A percentile compares a stretch with the other conserved stretches of the same genome.
These are phyloP conservation scores for Eucalyptus dawsonii DNA, from an alignment of 345 rosid species.

Conservation along the genomic window DNA sequence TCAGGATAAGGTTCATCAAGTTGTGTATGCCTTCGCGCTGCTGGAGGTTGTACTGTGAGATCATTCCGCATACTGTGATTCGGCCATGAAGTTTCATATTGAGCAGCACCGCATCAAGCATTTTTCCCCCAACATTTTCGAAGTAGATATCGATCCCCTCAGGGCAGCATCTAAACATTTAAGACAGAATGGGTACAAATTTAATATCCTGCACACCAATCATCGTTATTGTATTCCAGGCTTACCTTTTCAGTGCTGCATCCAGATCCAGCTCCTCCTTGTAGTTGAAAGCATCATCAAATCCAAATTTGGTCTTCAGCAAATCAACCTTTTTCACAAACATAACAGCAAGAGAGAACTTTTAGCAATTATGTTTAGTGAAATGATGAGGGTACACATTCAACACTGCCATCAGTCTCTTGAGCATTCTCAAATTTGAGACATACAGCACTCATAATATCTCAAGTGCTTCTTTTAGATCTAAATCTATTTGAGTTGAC, in stretches of 20 bases:
- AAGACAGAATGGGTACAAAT: not conserved
- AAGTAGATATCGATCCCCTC: slow-evolving; percentile 14
- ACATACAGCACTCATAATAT: not conserved
- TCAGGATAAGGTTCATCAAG: not conserved
- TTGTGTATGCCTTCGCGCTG: slow-evolving; percentile 13
- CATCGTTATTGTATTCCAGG: not conserved
- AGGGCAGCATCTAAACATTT: not conserved
- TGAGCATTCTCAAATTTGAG: not conserved
- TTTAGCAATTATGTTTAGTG: not conserved
- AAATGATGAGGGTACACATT: not conserved
- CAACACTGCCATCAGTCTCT: not conserved
- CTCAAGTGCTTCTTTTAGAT: not conserved
- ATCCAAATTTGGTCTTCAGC: slow-evolving; percentile 33
- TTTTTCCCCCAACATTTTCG: slow-evolving; percentile 17
- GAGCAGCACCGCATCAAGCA: slow-evolving; percentile 14
- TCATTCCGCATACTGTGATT: slow-evolving; percentile 11
- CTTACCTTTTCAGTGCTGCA: slow-evolving; percentile 38
- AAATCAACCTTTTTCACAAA: slow-evolving; percentile 14
- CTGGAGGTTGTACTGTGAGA: slow-evolving; percentile 13
- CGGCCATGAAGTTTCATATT: slow-evolving; percentile 10
- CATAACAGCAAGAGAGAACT: not conserved
- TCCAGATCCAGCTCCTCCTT: slow-evolving; percentile 19
- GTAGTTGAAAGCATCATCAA: slow-evolving; percentile 55
- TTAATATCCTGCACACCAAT: not conserved
- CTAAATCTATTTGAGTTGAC: not conserved